phyloP scores from a whole-genome alignment of 345 rosid genomes.

The Garcia nutans region DNA sequence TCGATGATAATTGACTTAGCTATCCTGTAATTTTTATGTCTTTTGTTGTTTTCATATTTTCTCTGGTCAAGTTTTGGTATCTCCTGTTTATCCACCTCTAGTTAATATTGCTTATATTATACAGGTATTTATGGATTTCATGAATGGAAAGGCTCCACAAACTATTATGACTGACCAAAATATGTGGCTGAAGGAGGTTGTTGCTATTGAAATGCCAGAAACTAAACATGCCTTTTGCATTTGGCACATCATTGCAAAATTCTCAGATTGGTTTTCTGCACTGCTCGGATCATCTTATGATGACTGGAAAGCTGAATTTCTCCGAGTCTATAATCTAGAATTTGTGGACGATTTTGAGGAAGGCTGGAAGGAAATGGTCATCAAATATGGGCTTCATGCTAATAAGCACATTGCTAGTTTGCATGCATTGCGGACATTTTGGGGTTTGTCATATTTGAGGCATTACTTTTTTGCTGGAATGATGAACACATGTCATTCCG shows the following conservation, averaged over 20 bases:
- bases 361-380: conserved; percentile 43
- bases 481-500: conserved; percentile 31
- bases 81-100: background rate
- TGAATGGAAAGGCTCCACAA: conserved; percentile 49
- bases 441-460: conserved; percentile 39
- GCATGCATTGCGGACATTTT: conserved; percentile 30
- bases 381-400: conserved; percentile 43
- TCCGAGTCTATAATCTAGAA: conserved; percentile 36
- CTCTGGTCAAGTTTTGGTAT: background rate
- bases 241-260: conserved; percentile 39
- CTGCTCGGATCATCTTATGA: conserved; percentile 38
- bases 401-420: conserved; percentile 43
- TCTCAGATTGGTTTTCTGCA: conserved; percentile 44
- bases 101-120: conserved; percentile 2
- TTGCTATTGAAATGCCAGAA: conserved; percentile 39
- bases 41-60: background rate
- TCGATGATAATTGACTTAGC: background rate
- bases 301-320: conserved; percentile 44
- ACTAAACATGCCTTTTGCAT: conserved; percentile 41
- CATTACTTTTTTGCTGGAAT: conserved; percentile 38
- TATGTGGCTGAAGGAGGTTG: conserved; percentile 39
- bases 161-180: conserved; percentile 45
- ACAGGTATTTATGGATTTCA: conserved; percentile 37
- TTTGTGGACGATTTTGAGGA: conserved; percentile 43
- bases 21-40: background rate